phyloP scores from a whole-genome alignment of 805 yeast genomes.

The Saccharomycopsis fermentans region DNA sequence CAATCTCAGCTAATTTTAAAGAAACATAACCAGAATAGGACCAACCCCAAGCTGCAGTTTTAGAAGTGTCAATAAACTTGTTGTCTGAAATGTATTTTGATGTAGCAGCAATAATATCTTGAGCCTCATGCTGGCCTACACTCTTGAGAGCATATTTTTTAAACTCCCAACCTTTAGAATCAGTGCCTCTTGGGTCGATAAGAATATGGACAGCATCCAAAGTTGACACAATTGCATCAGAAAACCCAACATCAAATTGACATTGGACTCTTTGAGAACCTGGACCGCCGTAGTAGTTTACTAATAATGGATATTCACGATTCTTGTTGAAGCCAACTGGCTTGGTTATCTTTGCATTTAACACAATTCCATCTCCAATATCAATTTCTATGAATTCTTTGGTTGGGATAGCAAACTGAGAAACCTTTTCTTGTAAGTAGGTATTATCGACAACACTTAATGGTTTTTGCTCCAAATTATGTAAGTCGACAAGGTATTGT shows the following conservation, averaged over 20 bases:
- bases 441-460: conserved; percentile 1
- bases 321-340: conserved; percentile 43
- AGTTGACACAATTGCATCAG: conserved; percentile 46
- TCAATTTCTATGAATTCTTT: conserved; percentile 29
- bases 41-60: conserved; percentile 96
- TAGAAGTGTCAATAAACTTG: conserved; percentile 51
- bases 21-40: conserved; percentile 95
- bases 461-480: conserved; percentile 29
- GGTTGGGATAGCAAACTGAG: conserved; percentile 40
- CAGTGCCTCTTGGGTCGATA: conserved; percentile 77
- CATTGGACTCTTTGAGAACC: conserved; percentile 54
- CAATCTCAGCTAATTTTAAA: conserved; percentile 77
- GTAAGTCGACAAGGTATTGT: conserved; percentile 59
- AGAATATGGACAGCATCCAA: conserved; percentile 52
- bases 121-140: conserved; percentile 70
- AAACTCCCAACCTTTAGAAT: conserved; percentile 64
- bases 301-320: conserved; percentile 51
- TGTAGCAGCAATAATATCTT: conserved; percentile 48
- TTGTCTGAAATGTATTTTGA: conserved; percentile 37
- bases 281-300: conserved; percentile 72
- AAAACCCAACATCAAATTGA: conserved; percentile 41
- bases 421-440: conserved; percentile 15
- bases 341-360: conserved; percentile 50
- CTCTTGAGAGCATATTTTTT: conserved; percentile 44
- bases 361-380: conserved; percentile 27